phyloP scores from a whole-genome alignment of 1,139 yeast genomes.

The Kurtzmaniella quercitrusa region DNA sequence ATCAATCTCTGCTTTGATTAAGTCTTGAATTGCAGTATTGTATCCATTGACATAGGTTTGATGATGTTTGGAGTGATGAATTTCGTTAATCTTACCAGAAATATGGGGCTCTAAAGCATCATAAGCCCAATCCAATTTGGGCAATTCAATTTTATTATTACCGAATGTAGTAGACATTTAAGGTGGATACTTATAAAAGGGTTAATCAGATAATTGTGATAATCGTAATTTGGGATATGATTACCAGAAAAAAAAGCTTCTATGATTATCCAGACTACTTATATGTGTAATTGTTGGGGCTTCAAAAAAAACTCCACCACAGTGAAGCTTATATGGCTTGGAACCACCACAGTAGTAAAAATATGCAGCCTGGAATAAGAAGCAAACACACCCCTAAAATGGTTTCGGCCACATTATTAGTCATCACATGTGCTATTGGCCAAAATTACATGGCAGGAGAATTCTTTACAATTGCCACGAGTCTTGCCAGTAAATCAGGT shows the following conservation, averaged over 20 bases:
- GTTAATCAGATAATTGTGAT: no score
- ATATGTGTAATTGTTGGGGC: no score
- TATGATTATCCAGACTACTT: no score
- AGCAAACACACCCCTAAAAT: not conserved
- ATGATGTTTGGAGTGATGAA: slow-evolving; percentile 91
- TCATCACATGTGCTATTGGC: no score
- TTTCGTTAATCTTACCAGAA: slow-evolving; percentile 83
- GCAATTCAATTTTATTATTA: slow-evolving; percentile 71
- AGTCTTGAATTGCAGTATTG: slow-evolving; percentile 78
- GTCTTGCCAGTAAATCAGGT: no score
- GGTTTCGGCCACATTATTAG: not conserved
- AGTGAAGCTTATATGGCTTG: not conserved
- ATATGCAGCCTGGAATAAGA: not conserved
- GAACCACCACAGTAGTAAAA: not conserved
- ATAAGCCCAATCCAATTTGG: slow-evolving; percentile 83
- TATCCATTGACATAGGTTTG: slow-evolving; percentile 90
- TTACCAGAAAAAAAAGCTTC: no score
- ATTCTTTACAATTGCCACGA: no score
- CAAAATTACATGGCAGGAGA: no score
- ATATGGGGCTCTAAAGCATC: slow-evolving; percentile 89
- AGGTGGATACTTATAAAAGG: no score
- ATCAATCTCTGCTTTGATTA: slow-evolving; percentile 62
- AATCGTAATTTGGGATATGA: no score
- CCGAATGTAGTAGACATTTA: not conserved
- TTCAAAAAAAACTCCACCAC: no score